phyloP scores from a whole-genome alignment of 2,329 filamentous ascomycete species.

The Coccinonectria pachysandricola region DNA sequence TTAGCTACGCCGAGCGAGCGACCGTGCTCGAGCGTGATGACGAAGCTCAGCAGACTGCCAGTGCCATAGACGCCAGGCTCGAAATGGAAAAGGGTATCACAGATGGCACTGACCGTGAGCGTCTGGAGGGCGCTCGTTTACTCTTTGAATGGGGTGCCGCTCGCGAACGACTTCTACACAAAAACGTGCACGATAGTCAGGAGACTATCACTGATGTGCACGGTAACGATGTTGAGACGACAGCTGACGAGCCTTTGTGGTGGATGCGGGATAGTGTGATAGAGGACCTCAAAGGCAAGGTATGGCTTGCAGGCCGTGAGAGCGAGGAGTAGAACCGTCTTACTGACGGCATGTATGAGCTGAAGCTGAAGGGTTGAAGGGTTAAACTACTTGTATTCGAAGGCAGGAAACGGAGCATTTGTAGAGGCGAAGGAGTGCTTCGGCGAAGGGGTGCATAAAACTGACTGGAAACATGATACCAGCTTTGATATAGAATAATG shows the following conservation, averaged over 20 bases:
- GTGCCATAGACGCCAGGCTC: constrained; percentile 59
- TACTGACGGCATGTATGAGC: background rate
- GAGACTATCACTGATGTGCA: constrained; percentile 21
- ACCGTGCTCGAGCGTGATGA: constrained; percentile 46
- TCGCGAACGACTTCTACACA: constrained; percentile 25
- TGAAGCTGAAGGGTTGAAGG: no score
- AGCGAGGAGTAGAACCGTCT: constrained; percentile 16
- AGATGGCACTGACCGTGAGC: constrained; percentile 29
- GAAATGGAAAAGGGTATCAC: constrained; percentile 46
- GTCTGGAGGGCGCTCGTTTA: constrained; percentile 38
- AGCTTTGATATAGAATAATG: no score
- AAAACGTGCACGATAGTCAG: constrained; percentile 23
- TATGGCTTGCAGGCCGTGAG: constrained; percentile 39
- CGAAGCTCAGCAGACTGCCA: constrained; percentile 37
- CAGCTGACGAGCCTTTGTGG: constrained; percentile 30
- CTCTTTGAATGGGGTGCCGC: constrained; percentile 48
- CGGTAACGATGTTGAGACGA: constrained; percentile 12
- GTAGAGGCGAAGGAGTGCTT: no score
- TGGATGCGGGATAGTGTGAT: constrained; percentile 47
- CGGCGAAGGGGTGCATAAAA: no score
- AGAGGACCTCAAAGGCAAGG: constrained; percentile 43
- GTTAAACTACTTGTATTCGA: no score
- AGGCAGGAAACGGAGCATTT: no score
- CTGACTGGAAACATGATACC: no score
- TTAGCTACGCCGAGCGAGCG: constrained; percentile 56